A percentile compares a stretch with the other conserved stretches of the same genome.
Evolutionary conservation across 768 basidiomycete species (phyloP).

Genomic region (Suillus occidentalis): DNA sequence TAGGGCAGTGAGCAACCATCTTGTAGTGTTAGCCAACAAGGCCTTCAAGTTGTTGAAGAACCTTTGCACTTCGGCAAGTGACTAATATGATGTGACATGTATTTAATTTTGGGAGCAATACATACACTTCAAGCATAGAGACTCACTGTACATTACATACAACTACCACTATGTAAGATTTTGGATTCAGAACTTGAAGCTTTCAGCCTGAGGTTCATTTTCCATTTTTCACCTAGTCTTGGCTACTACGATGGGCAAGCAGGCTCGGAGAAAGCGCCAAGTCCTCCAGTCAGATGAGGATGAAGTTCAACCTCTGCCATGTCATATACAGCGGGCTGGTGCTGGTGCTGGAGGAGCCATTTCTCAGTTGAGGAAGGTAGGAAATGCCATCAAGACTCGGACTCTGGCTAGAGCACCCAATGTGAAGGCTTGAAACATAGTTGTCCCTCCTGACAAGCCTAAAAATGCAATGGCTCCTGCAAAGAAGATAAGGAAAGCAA

Average conservation of each 20-base stretch:
- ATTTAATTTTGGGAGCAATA: too few species aligned
- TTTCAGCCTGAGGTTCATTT: not conserved
- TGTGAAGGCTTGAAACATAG: not conserved
- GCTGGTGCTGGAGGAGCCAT: not conserved
- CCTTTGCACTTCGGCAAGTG: too few species aligned
- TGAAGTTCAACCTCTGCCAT: not conserved
- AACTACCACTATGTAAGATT: constrained; percentile 17
- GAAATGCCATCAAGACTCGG: not conserved
- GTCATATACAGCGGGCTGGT: not conserved
- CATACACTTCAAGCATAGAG: too few species aligned
- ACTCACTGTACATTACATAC: too few species aligned
- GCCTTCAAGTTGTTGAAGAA: too few species aligned
- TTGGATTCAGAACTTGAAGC: not conserved
- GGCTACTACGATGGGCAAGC: not conserved
- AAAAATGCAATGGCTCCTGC: not conserved
- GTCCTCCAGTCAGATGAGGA: not conserved
- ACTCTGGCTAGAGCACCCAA: not conserved
- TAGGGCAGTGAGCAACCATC: too few species aligned
- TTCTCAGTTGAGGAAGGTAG: not conserved
- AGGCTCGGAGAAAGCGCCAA: not conserved
- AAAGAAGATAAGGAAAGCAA: not conserved
- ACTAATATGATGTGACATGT: too few species aligned
- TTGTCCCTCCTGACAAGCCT: not conserved
- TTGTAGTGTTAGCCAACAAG: too few species aligned
- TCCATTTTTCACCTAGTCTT: not conserved